Evolutionary conservation across 2,329 filamentous ascomycete genomes (phyloP).

Genomic region (Colletotrichum trifolii): DNA sequence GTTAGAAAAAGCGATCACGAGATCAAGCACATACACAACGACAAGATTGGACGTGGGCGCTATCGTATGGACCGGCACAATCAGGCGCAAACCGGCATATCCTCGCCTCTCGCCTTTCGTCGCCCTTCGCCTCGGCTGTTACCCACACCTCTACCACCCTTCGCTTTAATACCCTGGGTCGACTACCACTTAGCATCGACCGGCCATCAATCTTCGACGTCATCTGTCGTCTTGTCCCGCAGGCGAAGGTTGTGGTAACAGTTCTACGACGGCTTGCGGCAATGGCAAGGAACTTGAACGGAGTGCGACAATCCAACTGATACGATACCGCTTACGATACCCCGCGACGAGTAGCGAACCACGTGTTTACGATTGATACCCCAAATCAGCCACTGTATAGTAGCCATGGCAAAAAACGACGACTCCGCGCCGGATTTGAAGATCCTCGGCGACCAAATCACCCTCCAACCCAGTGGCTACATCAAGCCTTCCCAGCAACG

Average conservation of each 20-base stretch:
- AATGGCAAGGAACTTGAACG: slow-evolving; percentile 33
- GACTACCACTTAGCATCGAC: background rate
- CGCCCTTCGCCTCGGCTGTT: background rate
- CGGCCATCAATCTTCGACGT: slow-evolving; percentile 25
- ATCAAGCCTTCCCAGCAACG: slow-evolving; percentile 59
- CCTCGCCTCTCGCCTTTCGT: background rate
- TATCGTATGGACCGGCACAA: too few species aligned
- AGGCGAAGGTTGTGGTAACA: too few species aligned
- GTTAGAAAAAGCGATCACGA: too few species aligned
- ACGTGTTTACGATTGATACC: slow-evolving; percentile 9
- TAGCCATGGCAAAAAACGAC: slow-evolving; percentile 51
- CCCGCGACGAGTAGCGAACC: background rate
- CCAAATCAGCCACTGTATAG: background rate
- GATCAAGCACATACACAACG: too few species aligned
- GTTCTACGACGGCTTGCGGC: slow-evolving; percentile 13
- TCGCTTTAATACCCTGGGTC: too few species aligned
- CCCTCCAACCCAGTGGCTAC: slow-evolving; percentile 78
- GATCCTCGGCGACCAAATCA: slow-evolving; percentile 79
- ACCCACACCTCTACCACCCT: too few species aligned
- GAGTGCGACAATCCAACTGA: slow-evolving; percentile 17
- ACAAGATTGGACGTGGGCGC: too few species aligned
- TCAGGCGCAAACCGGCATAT: slow-evolving; percentile 10
- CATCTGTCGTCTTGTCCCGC: slow-evolving; percentile 11
- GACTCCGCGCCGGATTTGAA: slow-evolving; percentile 76
- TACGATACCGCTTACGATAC: background rate